Percentiles rank a stretch among this genome's conserved stretches.
phyloP scores from a whole-genome alignment of 768 basidiomycete species.

The Suillus clintonianus region DNA sequence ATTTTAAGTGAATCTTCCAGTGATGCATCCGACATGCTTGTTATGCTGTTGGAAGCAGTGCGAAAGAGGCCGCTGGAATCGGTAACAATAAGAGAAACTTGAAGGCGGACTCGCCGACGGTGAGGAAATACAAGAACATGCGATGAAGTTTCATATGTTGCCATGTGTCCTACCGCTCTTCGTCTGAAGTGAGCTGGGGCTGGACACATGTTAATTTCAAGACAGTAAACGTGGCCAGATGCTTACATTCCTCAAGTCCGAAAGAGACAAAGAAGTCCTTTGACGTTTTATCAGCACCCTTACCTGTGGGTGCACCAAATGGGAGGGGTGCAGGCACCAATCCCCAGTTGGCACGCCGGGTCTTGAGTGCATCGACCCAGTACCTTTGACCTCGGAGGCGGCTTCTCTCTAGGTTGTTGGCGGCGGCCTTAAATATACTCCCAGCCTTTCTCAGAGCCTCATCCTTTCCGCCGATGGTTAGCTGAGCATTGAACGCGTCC shows the following conservation, averaged over 20 bases:
- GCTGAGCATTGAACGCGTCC: conserved; percentile 69
- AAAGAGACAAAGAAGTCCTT: conserved; percentile 82
- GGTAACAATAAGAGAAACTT: conserved; percentile 51
- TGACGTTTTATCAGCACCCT: conserved; percentile 77
- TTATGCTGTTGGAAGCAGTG: conserved; percentile 40
- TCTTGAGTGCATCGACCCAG: conserved; percentile 81
- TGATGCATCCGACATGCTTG: conserved; percentile 32
- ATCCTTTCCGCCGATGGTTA: conserved; percentile 79
- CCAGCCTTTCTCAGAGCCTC: conserved; percentile 76
- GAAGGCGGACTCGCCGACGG: conserved; percentile 63
- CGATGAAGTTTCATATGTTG: conserved; percentile 45
- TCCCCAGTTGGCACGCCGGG: conserved; percentile 78
- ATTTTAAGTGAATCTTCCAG: conserved; percentile 54
- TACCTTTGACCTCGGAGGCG: conserved; percentile 67
- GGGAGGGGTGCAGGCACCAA: conserved; percentile 80
- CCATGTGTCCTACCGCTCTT: conserved; percentile 69
- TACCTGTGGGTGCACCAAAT: conserved; percentile 65
- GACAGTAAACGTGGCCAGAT: background rate
- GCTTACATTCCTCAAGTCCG: conserved; percentile 81
- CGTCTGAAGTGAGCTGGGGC: conserved; percentile 66
- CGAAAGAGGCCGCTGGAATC: conserved; percentile 34
- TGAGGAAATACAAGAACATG: conserved; percentile 60
- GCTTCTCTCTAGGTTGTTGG: conserved; percentile 66
- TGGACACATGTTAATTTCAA: conserved; percentile 30
- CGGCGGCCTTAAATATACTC: conserved; percentile 67